Evolutionary conservation across 768 basidiomycete species (phyloP), one percentile per base, ranked within the genome.

Genomic region (Cystofilobasidium macerans): DNA sequence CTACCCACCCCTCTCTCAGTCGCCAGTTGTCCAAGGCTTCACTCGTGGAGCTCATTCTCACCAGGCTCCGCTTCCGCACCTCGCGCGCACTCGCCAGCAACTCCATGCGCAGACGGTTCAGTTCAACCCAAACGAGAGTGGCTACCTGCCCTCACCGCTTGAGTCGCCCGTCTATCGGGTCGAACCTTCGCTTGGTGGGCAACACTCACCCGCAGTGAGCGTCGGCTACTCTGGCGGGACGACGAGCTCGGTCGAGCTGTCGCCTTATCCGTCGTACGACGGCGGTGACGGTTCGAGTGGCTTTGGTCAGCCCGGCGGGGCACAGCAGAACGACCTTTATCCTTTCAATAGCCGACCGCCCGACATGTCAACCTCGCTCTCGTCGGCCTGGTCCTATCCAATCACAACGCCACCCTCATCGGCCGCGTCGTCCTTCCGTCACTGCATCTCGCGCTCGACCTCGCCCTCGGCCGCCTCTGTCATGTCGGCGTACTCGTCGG

Each of bases 401-500:
- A 28, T 54, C 28, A 54, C 51, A 7, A 54, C 51, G 51, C 51
- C 51, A 11, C 51, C 51, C 3, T 54, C 51, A 7, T 54, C 51
- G 2, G 16, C 51, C 28, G 51, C 51, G 28, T 54, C 51, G 51
- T 22, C 18, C 14, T 54, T 54, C 51, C 26, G 51, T 2, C 51
- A 32, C 14, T 28, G 51, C 51, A 30, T 54, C 13, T 54, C 51
- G 26, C 51, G 51, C 12, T 54, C 51, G 51, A 54, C 51, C 28
- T 54, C 51, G 26, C 51, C 51, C 2, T 54, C 51, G 30, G 51
- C 51, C 51, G 51, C 51, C 9, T 30, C 28, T 20, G 51, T 54
- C 51, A 54, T 54, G 51, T 54, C 51, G 14, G 51, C 51, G 28
- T 54, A 54, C 51, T 54, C 51, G 51, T 54, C 51, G 28, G n/a